These are phyloP conservation scores for Epichloe sibirici DNA, from an alignment of 2,329 filamentous ascomycete genomes.

Conservation along the genomic window DNA sequence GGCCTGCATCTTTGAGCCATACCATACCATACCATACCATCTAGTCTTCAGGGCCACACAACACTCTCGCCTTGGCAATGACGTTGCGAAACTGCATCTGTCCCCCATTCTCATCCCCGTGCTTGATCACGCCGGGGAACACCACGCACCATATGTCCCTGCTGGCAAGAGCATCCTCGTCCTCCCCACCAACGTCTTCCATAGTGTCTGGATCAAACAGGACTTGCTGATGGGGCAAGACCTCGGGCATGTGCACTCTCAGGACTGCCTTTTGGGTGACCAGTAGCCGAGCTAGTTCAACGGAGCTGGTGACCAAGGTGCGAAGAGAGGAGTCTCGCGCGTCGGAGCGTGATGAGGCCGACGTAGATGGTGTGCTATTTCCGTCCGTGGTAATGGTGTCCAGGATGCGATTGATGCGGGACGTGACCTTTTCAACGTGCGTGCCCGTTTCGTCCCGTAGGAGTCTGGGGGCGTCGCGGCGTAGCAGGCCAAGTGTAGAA, in stretches of 20 bases:
- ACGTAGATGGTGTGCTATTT: slow-evolving; percentile 5
- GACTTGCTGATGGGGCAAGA: slow-evolving; percentile 38
- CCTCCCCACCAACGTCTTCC: slow-evolving; percentile 54
- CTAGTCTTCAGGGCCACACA: slow-evolving; percentile 37
- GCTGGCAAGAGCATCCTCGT: slow-evolving; percentile 39
- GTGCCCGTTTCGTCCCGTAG: slow-evolving; percentile 33
- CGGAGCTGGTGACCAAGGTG: slow-evolving; percentile 37
- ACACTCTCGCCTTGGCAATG: slow-evolving; percentile 52
- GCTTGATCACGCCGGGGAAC: slow-evolving; percentile 53
- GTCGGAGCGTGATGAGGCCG: slow-evolving; percentile 22
- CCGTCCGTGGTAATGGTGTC: slow-evolving; percentile 32
- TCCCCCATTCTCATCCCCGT: slow-evolving; percentile 51
- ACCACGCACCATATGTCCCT: slow-evolving; percentile 49
- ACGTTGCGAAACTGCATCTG: slow-evolving; percentile 50
- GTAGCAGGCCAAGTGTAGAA: slow-evolving; percentile 47
- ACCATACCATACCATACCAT: neutral
- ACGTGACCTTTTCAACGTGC: slow-evolving; percentile 30
- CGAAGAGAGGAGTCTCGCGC: slow-evolving; percentile 41
- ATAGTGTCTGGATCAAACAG: slow-evolving; percentile 47
- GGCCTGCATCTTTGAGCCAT: neutral
- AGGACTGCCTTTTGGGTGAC: slow-evolving; percentile 48
- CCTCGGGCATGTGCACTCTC: slow-evolving; percentile 40
- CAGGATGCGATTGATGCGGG: slow-evolving; percentile 36
- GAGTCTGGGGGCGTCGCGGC: slow-evolving; percentile 36
- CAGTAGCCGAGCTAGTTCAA: slow-evolving; percentile 44